Base-by-base conservation (phyloP, 495 filamentous ascomycete genomes). In the Choiromyces venosus region DNA sequence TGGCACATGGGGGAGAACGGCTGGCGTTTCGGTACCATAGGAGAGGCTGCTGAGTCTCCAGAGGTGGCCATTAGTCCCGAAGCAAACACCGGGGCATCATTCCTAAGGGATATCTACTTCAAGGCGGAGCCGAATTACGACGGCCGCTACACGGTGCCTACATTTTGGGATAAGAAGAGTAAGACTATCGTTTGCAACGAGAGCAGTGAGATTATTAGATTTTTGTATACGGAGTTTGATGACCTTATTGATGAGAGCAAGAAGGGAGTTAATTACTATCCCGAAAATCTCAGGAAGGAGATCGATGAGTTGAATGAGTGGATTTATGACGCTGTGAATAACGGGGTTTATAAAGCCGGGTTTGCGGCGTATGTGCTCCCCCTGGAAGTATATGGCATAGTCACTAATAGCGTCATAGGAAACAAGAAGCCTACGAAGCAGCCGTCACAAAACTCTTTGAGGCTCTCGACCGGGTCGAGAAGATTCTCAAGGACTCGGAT, bases 281-380 rank as follows among this genome's bases (percentile, higher is more conserved):
- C 92, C 0, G 73, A 83, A 39, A 75, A 85, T 1, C 83, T 93
- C 29, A 85, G 84, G 36, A 70, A 81, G 66, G 81, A 90, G 29
- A 95, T 97, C 80, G 91, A 97, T 73, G 85, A 86, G 65, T 83
- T 89, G 71, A 95, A 95, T 81, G 87, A 88, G 39, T 96, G 92
- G 92, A 89, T 90, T 72, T 95, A 95, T 83, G 86, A 91, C 78
- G 87, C 91, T 73, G 85, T 97, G 81, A 97, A 97, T 82, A 93
- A 94, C 80, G 93, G 92, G 46, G 92, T 96, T 40, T 96, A 96
- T 84, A 91, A 84, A 73, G 77, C 79, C 37, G 84, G 83, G 18
- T 84, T 87, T 67, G 86, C 85, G 39, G 84, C 81, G 52, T 29
- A 29, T 16, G 52, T 29, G 52, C 29, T 33, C 2, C 7, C 52